Evolutionary conservation across 2,329 filamentous ascomycete genomes (phyloP).

Genomic region (Paecilomyces niveus): DNA sequence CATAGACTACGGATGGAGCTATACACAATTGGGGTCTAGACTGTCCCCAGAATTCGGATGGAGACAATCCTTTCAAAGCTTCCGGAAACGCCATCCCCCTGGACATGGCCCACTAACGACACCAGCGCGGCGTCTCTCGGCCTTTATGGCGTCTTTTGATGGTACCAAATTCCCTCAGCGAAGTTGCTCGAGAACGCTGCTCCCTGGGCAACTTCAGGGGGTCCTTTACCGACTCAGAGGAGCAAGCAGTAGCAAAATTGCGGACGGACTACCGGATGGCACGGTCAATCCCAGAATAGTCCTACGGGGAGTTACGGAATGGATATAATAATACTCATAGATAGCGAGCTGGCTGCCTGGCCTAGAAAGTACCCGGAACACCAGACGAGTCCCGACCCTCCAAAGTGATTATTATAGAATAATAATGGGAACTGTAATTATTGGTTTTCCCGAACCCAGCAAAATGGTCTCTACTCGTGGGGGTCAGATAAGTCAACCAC

Average conservation of each 20-base stretch:
- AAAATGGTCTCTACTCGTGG: background rate
- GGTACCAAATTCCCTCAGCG: background rate
- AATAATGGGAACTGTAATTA: background rate
- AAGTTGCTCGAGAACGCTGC: background rate
- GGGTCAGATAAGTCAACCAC: background rate
- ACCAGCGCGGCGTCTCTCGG: background rate
- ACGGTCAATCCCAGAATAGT: background rate
- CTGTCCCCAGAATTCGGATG: background rate
- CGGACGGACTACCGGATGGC: background rate
- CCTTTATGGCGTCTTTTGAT: background rate
- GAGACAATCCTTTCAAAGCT: background rate
- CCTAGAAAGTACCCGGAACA: background rate
- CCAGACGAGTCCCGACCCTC: background rate
- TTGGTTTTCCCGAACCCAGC: background rate
- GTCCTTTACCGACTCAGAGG: background rate
- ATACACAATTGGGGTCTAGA: background rate
- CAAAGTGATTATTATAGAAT: background rate
- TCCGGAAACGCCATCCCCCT: background rate
- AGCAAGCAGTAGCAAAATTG: background rate
- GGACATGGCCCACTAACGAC: background rate
- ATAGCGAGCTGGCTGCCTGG: background rate
- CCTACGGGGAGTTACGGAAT: background rate
- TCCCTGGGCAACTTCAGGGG: background rate
- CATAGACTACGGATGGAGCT: background rate
- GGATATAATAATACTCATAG: background rate